Evolutionary conservation across 306 rosid genomes (phyloP), one percentile per base, ranked within the genome.

Genomic region (Carpinus fangiana): DNA sequence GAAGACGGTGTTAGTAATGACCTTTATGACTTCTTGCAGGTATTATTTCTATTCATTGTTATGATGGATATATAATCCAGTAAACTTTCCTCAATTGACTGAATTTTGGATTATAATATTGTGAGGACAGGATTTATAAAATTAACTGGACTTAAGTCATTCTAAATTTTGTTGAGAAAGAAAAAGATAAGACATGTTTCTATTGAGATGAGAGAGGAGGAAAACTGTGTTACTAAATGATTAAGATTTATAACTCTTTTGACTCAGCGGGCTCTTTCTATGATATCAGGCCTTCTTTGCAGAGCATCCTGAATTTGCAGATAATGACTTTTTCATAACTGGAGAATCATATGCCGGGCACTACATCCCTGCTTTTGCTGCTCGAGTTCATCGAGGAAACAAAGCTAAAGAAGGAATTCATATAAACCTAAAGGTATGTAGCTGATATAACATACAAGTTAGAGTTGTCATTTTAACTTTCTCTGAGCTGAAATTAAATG

Each of bases 331-430:
- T 52, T 95, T 81, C 83, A 95, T 95, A 74, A 95, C 99, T 28
- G 99, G 98, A 47, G 99, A 95, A 76, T 95, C 99, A 66, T 95
- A 95, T 87, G 98, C 99, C 13, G 99, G 99, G 66, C 99, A 95
- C 85, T 95, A 95, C 60, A 95, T 95, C 84, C 99, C 99, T 45
- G 99, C 99, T 68, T 85, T 95, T 87, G 99, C 99, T 69, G 90
- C 98, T 76, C 92, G 98, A 76, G 90, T 95, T 41, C 97, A 91
- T 54, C 90, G 11, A 74, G 99, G 99, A 81, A 95, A 95, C 91
- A 93, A 92, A 84, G 98, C 91, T 59, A 95, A 90, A 45, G 97
- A 91, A 86, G 99, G 99, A 80, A 91, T 85, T 84, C 98, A 95
- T 87, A 89, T 95, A 81, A 95, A 92, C 77, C 86, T 95, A 34